Evolutionary conservation across 805 yeast genomes (phyloP), one percentile per base, ranked within the genome.

Genomic region (Candida tibetensis): DNA sequence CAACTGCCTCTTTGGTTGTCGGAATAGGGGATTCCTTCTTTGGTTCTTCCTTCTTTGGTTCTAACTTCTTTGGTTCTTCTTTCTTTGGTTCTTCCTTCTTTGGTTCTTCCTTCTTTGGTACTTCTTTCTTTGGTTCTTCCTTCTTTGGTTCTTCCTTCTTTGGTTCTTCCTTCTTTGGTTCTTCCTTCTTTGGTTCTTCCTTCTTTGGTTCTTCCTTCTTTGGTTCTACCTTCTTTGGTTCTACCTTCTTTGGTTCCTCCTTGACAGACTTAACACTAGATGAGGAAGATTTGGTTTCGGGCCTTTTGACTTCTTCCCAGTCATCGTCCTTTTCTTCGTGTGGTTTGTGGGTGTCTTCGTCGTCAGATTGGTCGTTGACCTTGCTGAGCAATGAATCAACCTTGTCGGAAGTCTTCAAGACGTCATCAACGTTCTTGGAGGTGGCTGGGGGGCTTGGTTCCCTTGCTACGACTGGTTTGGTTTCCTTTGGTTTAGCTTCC

Each of bases 341-440:
- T 17, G 21, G 22, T 7, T 10, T 21, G 25, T 21, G 7, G 4
- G 34, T 55, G 32, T 52, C 55, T 34, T 64, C 71, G 36, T 69
- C 72, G 38, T 69, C 72, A 14, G 69, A 61, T 40, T 58, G 57
- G 25, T 63, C 67, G 26, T 56, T 60, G 1, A 68, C 74, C 43
- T 67, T 68, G 38, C 46, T 50, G 26, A 69, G 62, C 36, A 69
- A 58, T 17, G 35, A 36, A 39, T 60, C 56, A 26, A 69, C 73
- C 41, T 60, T 59, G 28, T 46, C 50, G 14, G 72, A 62, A 12
- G 60, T 43, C 43, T 65, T 64, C 51, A 68, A 64, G 13, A 57
- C 56, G 9, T 62, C 65, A 43, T 67, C 72, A n/a, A 65, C 68
- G 28, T 53, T 51, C 34, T 51, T 51, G 23, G 52, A 44, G 7